Percentiles rank a stretch among this genome's conserved stretches.
phyloP scores from a whole-genome alignment of 345 rosid species.

The Citrus mangshanensis region DNA sequence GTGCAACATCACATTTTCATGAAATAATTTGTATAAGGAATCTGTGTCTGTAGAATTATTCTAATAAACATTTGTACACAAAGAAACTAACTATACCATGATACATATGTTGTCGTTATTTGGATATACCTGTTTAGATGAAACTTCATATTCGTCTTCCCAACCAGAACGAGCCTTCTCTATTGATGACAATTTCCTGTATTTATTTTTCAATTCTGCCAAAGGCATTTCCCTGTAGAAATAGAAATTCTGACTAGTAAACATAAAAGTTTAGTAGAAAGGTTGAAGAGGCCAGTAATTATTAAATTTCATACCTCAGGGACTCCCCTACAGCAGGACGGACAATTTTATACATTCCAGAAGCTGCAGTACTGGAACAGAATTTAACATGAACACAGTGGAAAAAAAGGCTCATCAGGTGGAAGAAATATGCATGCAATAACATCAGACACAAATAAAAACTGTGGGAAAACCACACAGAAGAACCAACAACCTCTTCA shows the following conservation, averaged over 20 bases:
- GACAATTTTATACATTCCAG: conserved; percentile 81
- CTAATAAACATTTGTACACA: neutral
- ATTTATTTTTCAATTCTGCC: conserved; percentile 76
- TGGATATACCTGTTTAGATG: conserved; percentile 80
- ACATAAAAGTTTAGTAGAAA: conserved; percentile 4
- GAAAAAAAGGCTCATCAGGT: neutral
- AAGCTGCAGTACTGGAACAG: conserved; percentile 61
- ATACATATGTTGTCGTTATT: neutral
- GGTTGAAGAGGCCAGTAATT: conserved; percentile 8
- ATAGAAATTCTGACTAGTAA: neutral
- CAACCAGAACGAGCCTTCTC: conserved; percentile 82
- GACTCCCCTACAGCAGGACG: conserved; percentile 98
- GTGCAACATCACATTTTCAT: neutral
- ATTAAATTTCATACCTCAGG: conserved; percentile 51
- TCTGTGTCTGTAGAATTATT: too few species aligned
- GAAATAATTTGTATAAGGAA: neutral
- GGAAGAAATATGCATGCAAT: neutral
- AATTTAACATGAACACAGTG: conserved; percentile 8
- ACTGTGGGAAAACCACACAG: neutral
- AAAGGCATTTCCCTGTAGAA: conserved; percentile 80
- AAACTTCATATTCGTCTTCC: conserved; percentile 94
- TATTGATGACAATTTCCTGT: conserved; percentile 61
- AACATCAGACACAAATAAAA: neutral
- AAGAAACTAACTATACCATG: neutral
- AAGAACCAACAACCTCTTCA: neutral